Percentiles rank a stretch among this genome's conserved stretches.
phyloP scores from a whole-genome alignment of 1,284 basidiomycete species.

The Cutaneotrichosporon dermatis region DNA sequence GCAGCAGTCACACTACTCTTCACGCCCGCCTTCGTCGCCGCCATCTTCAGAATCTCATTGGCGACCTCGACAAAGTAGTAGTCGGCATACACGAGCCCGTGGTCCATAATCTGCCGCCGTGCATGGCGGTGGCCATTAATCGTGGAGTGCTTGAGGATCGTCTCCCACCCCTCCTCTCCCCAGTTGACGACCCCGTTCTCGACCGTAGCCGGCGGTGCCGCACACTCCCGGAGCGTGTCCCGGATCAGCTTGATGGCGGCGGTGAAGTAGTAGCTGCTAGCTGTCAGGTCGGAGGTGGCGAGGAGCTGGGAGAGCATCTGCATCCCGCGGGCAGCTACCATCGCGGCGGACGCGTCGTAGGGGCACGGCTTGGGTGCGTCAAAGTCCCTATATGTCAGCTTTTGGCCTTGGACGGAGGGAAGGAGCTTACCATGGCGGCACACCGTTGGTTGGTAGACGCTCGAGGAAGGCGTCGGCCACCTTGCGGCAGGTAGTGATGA shows the following conservation, averaged over 20 bases:
- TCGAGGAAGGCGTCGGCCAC: constrained; percentile 37
- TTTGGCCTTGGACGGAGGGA: too few relatives aligned
- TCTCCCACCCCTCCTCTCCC: constrained; percentile 41
- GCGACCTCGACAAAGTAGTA: constrained; percentile 39
- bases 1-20: too few relatives aligned
- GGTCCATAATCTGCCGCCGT: constrained; percentile 27
- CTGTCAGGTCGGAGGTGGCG: constrained; percentile 13
- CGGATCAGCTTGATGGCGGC: constrained; percentile 26
- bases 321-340: constrained; percentile 32
- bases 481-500: constrained; percentile 24
- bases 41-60: constrained; percentile 35
- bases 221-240: constrained; percentile 25
- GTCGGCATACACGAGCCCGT: constrained; percentile 31
- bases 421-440: constrained; percentile 33
- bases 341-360: constrained; percentile 38
- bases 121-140: constrained; percentile 34
- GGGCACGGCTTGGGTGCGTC: constrained; percentile 33
- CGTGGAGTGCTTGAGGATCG: constrained; percentile 39
- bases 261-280: constrained; percentile 30
- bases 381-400: constrained; percentile 31
- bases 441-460: constrained; percentile 27
- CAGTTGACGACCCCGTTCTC: constrained; percentile 28
- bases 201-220: constrained; percentile 20
- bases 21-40: too few relatives aligned
- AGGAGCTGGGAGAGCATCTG: constrained; percentile 34